Conservation (phyloP, 129 eudicot genomes). For the Sambucus nigra region DNA sequence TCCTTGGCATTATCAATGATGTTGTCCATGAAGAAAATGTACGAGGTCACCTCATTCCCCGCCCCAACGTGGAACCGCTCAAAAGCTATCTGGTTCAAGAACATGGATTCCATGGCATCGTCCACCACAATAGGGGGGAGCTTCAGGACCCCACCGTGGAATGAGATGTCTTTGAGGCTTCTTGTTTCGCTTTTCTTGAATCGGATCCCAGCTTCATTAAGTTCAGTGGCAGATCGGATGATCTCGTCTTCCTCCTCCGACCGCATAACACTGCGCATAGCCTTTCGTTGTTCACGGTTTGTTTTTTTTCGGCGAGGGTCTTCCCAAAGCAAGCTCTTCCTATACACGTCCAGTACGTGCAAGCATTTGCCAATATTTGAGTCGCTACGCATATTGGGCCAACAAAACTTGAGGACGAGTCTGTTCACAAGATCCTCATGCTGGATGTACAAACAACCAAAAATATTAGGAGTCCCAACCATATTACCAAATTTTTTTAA, state of each 20-base stretch:
- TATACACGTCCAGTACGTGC: constrained; percentile 43
- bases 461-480: no score
- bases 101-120: constrained; percentile 47
- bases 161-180: constrained; percentile 57
- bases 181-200: constrained; percentile 31
- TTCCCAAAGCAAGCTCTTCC: constrained; percentile 47
- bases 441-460: constrained; percentile 16
- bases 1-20: constrained; percentile 42
- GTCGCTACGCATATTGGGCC: constrained; percentile 15
- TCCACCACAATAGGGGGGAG: constrained; percentile 56
- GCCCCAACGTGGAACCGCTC: constrained; percentile 74
- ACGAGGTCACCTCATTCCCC: constrained; percentile 51
- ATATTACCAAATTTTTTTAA: no score
- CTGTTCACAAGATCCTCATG: constrained; percentile 30
- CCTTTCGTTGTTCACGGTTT: neutral
- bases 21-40: constrained; percentile 54
- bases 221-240: constrained; percentile 50
- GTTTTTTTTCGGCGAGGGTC: constrained; percentile 23
- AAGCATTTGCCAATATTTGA: constrained; percentile 28
- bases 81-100: constrained; percentile 55
- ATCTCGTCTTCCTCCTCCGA: constrained; percentile 28
- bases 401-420: constrained; percentile 40
- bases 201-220: constrained; percentile 56
- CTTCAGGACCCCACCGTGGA: constrained; percentile 34
- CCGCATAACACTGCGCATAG: constrained; percentile 1